A percentile compares a stretch with the other conserved stretches of the same genome.
Conservation (phyloP, 192 early-diverging fungal species). For the Linnemannia schmuckeri region DNA sequence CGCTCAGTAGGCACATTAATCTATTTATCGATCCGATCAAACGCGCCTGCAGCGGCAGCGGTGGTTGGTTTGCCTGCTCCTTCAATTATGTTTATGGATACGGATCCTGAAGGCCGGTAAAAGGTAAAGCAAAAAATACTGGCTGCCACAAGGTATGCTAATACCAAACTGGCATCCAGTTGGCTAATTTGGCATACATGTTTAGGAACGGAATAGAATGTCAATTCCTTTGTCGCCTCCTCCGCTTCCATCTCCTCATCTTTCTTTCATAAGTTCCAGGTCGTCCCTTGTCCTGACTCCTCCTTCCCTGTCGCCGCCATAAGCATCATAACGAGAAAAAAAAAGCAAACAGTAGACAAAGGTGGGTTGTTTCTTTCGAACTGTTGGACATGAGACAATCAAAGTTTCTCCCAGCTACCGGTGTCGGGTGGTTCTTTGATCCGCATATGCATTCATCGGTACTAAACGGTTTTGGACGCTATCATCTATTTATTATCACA, state of each 20-base stretch:
- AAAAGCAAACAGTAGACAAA: neutral
- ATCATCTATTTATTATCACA: neutral
- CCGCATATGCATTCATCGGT: neutral
- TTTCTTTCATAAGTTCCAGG: neutral
- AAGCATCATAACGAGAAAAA: neutral
- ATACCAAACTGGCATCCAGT: no score
- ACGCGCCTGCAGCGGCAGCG: neutral
- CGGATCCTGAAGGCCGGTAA: no score
- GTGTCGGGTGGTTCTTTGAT: neutral
- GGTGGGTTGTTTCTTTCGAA: no score
- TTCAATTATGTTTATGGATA: no score
- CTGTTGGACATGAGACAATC: neutral
- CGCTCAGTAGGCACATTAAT: neutral
- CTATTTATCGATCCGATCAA: neutral
- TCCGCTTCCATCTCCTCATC: neutral
- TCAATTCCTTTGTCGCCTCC: conserved; percentile 7
- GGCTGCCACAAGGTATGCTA: no score
- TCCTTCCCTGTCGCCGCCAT: neutral
- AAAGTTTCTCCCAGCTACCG: neutral
- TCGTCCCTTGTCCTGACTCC: neutral
- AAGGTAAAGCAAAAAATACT: no score
- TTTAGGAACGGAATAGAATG: conserved; percentile 15
- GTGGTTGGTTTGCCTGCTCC: no score
- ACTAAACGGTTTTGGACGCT: neutral
- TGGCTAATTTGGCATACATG: neutral